A percentile compares a stretch with the other conserved stretches of the same genome.
phyloP scores from a whole-genome alignment of 208 protist species.

The Leishmania amazonensis region DNA sequence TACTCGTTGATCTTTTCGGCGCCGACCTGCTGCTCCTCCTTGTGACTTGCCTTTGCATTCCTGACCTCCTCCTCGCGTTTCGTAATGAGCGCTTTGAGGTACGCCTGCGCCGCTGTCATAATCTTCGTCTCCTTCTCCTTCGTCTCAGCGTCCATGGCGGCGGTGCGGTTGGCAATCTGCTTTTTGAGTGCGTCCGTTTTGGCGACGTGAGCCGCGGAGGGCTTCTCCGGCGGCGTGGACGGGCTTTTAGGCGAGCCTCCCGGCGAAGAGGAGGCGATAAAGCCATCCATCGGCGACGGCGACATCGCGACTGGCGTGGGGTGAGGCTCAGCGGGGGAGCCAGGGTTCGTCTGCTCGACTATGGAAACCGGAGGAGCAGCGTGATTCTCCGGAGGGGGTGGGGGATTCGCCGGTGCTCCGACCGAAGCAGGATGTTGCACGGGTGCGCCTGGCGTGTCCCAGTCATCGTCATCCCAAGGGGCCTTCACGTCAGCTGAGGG shows the following conservation, averaged over 20 bases:
- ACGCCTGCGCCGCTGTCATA: slow-evolving; percentile 58
- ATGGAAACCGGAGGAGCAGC: not conserved
- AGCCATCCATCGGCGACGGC: not conserved
- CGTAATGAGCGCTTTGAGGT: slow-evolving; percentile 60
- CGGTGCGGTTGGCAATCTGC: slow-evolving; percentile 65
- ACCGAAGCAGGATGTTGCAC: not conserved
- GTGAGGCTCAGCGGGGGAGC: slow-evolving; percentile 19
- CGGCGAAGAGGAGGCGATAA: slow-evolving; percentile 25
- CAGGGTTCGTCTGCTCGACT: not conserved
- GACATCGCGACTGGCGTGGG: slow-evolving; percentile 11
- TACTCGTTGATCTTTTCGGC: slow-evolving; percentile 49
- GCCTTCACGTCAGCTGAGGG: slow-evolving; percentile 16
- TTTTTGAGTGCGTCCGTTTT: slow-evolving; percentile 59
- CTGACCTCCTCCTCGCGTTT: slow-evolving; percentile 66
- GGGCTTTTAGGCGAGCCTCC: slow-evolving; percentile 17
- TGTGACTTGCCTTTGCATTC: slow-evolving; percentile 50
- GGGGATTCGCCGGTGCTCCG: not conserved
- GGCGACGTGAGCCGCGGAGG: slow-evolving; percentile 7
- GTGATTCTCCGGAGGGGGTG: slow-evolving; percentile 3
- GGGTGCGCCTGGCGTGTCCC: slow-evolving; percentile 13
- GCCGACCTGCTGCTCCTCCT: slow-evolving; percentile 54
- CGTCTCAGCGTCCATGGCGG: slow-evolving; percentile 55
- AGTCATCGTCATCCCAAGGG: slow-evolving; percentile 35
- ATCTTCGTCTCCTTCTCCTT: slow-evolving; percentile 68
- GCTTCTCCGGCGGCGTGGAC: slow-evolving; percentile 23